Base-by-base conservation (phyloP, 345 rosid genomes). In the Hibiscus mutabilis region DNA sequence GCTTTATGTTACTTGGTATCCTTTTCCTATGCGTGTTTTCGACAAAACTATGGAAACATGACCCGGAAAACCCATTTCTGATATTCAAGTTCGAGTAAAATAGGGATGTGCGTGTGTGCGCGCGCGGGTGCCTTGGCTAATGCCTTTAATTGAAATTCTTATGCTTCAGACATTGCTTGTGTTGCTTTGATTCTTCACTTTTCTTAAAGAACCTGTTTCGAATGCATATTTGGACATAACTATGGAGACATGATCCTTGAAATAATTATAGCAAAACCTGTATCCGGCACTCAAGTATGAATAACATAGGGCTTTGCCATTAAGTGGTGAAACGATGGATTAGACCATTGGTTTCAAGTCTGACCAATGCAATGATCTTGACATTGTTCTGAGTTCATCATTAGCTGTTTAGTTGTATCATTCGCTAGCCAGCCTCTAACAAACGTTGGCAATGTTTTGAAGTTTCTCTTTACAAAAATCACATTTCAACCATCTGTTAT, bases 391-490 rank as follows among this genome's bases (percentile, higher is more conserved):
- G 14, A 15, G 53, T 47, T 68, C 61, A 18, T 14, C n/a, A 14
- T 13, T 21, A 35, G 31, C 15, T 22, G 31, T 57, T 57, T 57
- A 22, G 25, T 57, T 57, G 59, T 57, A 22, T 57, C 16, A 57
- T 57, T 24, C 33, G 12, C 16, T 57, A 10, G n/a, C 60, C 25
- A 19, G 10, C 25, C 59, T 55, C 13, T 53, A 53, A 35, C 14
- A 56, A 60, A 72, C 27, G 53, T 53, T 75, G 61, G 53, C 33
- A 40, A 18, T 22, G 15, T 18, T 58, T 35, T 25, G 27, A 79
- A 70, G 69, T 69, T 72, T 79, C 68, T 35, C 44, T 25, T 60
- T 49, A 66, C 5, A 49, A 53, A 53, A 37, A 14, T 53, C 63
- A 47, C 18, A 3, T 16, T 49, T 18, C 53, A 13, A 29, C 15